Evolutionary conservation across 345 rosid species (phyloP).

Genomic region (Salix dunnii): DNA sequence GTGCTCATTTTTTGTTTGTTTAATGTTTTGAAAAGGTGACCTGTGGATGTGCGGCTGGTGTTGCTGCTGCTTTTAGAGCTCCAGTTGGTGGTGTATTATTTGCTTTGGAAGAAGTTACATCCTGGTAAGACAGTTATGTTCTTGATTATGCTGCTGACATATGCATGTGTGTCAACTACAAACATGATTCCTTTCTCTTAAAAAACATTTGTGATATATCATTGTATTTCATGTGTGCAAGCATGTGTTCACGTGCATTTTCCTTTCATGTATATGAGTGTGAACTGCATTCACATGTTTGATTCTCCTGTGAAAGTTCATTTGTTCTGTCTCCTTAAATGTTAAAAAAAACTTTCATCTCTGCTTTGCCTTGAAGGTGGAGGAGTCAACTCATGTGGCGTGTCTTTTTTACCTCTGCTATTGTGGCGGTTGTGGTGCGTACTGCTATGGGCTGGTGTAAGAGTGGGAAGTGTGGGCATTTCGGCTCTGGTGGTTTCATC

Average conservation of each 20-base stretch:
- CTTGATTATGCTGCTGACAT: constrained; percentile 1
- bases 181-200: not conserved
- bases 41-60: constrained; percentile 99
- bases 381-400: constrained; percentile 99
- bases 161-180: not conserved
- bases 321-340: not conserved
- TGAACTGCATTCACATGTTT: not conserved
- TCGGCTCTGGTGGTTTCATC: constrained; percentile 92
- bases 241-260: not conserved
- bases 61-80: constrained; percentile 99
- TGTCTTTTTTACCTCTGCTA: constrained; percentile 94
- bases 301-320: constrained; percentile 1
- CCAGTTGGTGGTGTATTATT: constrained; percentile 99
- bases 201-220: too few relatives aligned
- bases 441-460: constrained; percentile 96
- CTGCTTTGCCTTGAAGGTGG: constrained; percentile 63
- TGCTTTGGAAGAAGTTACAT: constrained; percentile 96
- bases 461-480: constrained; percentile 95
- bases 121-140: constrained; percentile 56
- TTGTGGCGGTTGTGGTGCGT: constrained; percentile 97
- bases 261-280: not conserved
- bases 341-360: not conserved
- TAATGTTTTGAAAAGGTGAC: constrained; percentile 79
- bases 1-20: constrained; percentile 24
- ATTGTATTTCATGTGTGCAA: not conserved